Conservation (phyloP, 257 asterid genomes). For the Jaltomata sinuosa region DNA sequence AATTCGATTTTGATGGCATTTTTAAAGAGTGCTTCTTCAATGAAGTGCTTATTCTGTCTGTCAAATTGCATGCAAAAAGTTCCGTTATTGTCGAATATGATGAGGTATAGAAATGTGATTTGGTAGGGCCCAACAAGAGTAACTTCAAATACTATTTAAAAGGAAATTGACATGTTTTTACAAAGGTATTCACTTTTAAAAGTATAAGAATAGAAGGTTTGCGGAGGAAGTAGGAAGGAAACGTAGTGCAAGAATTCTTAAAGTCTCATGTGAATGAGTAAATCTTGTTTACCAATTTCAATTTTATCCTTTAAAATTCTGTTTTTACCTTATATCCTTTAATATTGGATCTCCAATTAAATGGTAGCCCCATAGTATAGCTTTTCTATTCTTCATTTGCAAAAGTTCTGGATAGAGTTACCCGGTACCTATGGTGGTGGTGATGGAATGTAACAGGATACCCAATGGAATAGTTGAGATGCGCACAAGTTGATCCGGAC, state of each 20-base stretch:
- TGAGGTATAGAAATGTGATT: neutral
- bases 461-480: neutral
- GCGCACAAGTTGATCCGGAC: neutral
- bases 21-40: neutral
- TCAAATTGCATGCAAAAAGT: neutral
- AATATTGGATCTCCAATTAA: neutral
- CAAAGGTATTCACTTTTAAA: neutral
- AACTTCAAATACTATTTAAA: neutral
- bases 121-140: neutral
- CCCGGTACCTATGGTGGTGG: neutral
- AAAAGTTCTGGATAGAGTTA: neutral
- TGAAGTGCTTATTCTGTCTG: neutral
- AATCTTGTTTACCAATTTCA: neutral
- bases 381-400: neutral
- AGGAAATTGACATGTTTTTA: neutral
- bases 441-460: neutral
- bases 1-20: neutral
- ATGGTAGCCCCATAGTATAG: neutral
- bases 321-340: neutral
- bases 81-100: neutral
- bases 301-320: neutral
- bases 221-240: neutral
- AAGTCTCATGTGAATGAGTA: neutral
- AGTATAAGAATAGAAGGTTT: neutral
- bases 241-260: neutral